Evolutionary conservation across 768 basidiomycete genomes (phyloP).

Genomic region (Mycena vulgaris): DNA sequence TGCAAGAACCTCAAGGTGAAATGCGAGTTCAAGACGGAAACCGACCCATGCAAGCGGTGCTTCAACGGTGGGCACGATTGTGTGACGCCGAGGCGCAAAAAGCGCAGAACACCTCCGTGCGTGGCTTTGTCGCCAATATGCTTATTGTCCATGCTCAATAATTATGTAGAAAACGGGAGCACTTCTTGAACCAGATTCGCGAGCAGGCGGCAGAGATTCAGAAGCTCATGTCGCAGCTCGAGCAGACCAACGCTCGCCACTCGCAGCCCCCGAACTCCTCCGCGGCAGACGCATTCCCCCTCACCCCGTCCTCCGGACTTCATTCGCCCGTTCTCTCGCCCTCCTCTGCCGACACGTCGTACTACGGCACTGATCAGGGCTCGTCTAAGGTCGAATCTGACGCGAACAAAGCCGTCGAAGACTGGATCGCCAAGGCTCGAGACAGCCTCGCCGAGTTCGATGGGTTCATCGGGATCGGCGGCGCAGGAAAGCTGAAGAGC

Average conservation of each 20-base stretch:
- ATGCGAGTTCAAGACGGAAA: conserved; percentile 82
- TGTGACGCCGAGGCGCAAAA: conserved; percentile 83
- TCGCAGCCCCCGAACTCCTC: conserved; percentile 35
- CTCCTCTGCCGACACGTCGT: conserved; percentile 47
- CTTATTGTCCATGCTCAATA: not conserved
- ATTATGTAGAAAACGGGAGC: conserved; percentile 78
- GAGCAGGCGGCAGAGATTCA: conserved; percentile 82
- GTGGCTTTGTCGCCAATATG: conserved; percentile 40
- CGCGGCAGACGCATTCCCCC: conserved; percentile 40
- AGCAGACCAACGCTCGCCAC: conserved; percentile 54
- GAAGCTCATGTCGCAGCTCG: conserved; percentile 79
- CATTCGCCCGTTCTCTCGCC: conserved; percentile 58
- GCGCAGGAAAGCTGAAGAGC: conserved; percentile 66
- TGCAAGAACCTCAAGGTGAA: conserved; percentile 80
- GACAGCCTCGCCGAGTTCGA: conserved; percentile 79
- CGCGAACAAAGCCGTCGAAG: conserved; percentile 72
- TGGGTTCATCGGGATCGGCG: conserved; percentile 74
- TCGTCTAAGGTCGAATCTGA: conserved; percentile 51
- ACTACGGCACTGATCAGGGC: conserved; percentile 47
- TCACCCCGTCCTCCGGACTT: conserved; percentile 46
- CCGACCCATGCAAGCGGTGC: conserved; percentile 84
- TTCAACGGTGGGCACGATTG: conserved; percentile 80
- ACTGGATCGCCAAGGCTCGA: conserved; percentile 85
- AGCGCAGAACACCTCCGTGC: conserved; percentile 84
- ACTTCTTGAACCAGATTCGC: conserved; percentile 80